Percentiles rank a stretch among this genome's conserved stretches.
phyloP scores from a whole-genome alignment of 1,284 basidiomycete species.

The Fistulinella staudtii region DNA sequence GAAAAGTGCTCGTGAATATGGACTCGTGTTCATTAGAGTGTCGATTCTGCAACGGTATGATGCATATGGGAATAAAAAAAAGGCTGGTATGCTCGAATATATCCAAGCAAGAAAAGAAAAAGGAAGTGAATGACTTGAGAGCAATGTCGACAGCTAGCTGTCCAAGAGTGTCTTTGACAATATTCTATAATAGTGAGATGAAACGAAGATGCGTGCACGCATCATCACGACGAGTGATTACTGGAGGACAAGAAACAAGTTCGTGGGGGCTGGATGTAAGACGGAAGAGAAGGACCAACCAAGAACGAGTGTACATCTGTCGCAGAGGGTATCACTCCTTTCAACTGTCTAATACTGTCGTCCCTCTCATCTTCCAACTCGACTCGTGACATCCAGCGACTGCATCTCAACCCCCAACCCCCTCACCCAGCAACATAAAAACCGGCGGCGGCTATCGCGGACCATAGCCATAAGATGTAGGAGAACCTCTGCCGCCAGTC shows the following conservation, averaged over 20 bases:
- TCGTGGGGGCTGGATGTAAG: conserved; percentile 3
- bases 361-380: conserved; percentile 1
- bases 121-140: conserved; percentile 1
- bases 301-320: conserved; percentile 25
- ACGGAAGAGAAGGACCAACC: conserved; percentile 10
- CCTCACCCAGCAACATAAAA: neutral
- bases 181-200: conserved; percentile 13
- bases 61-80: conserved; percentile 27
- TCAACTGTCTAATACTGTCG: conserved; percentile 11
- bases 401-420: neutral
- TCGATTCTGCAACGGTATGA: conserved; percentile 17
- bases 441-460: conserved; percentile 15
- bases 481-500: conserved; percentile 39
- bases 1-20: conserved; percentile 6
- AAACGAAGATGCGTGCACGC: conserved; percentile 23
- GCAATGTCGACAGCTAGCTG: conserved; percentile 17
- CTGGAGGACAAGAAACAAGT: conserved; percentile 2
- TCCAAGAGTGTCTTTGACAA: conserved; percentile 17
- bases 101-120: conserved; percentile 15
- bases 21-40: conserved; percentile 23
- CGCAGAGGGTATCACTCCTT: conserved; percentile 14
- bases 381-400: conserved; percentile 7
- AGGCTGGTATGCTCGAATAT: conserved; percentile 12
- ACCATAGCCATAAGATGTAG: conserved; percentile 46
- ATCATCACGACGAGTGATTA: conserved; percentile 8